Conservation (phyloP, 768 basidiomycete genomes). For the Filobasidium floriforme region DNA sequence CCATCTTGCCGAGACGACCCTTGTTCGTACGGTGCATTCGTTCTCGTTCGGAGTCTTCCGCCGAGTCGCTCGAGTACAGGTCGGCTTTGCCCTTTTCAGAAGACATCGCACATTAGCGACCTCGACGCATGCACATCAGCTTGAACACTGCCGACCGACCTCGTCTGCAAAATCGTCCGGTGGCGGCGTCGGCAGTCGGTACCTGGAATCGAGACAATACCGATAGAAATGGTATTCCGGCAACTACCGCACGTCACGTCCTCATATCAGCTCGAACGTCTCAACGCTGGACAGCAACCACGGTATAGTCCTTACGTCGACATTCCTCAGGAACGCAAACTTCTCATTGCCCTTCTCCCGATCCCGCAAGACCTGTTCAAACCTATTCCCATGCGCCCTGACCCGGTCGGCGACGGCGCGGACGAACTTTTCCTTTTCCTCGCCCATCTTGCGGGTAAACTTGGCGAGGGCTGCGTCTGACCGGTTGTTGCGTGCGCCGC, state of each 20-base stretch:
- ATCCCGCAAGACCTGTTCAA: slow-evolving; percentile 65
- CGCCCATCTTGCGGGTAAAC: slow-evolving; percentile 45
- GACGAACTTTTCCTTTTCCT: slow-evolving; percentile 77
- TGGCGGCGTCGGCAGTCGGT: slow-evolving; percentile 45
- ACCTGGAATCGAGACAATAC: slow-evolving; percentile 43
- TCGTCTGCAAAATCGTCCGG: slow-evolving; percentile 45
- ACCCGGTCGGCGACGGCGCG: slow-evolving; percentile 78
- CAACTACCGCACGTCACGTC: slow-evolving; percentile 31
- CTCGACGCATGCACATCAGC: neutral
- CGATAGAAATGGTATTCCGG: slow-evolving; percentile 48
- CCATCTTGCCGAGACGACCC: slow-evolving; percentile 66
- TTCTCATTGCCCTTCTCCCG: slow-evolving; percentile 73
- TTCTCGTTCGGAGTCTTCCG: slow-evolving; percentile 87
- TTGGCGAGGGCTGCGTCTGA: slow-evolving; percentile 25
- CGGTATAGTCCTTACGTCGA: slow-evolving; percentile 43
- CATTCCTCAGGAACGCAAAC: slow-evolving; percentile 62
- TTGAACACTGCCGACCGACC: slow-evolving; percentile 27
- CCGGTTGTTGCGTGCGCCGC: slow-evolving; percentile 24
- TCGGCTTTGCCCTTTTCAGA: slow-evolving; percentile 42
- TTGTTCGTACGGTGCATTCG: slow-evolving; percentile 53
- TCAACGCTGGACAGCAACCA: neutral
- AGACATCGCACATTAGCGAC: neutral
- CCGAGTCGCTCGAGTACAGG: slow-evolving; percentile 68
- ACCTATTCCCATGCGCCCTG: slow-evolving; percentile 67
- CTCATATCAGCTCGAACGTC: neutral